Conservation (phyloP, 306 rosid genomes). For the Cucumis sativus region DNA sequence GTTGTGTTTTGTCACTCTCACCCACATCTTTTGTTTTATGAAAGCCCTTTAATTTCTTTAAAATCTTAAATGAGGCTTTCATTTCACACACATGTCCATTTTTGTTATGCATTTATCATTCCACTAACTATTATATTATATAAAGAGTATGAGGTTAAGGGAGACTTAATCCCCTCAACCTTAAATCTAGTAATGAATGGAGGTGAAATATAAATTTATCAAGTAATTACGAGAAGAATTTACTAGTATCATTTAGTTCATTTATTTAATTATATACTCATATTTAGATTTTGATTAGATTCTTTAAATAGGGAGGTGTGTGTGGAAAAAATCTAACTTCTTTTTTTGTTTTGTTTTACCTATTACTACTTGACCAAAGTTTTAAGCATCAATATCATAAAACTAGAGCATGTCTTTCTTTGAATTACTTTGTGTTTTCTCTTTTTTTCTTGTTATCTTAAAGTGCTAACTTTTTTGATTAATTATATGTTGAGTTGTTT, state of each 20-base stretch:
- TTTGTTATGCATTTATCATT: too few species aligned
- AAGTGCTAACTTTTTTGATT: too few species aligned
- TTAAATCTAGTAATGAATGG: too few species aligned
- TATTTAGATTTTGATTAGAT: background rate
- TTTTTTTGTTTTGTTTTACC: background rate
- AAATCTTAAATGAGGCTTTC: background rate
- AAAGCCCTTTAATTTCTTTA: background rate
- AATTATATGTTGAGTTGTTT: too few species aligned
- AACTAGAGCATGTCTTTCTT: background rate
- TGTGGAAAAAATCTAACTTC: background rate
- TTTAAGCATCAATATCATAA: background rate
- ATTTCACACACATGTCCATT: background rate
- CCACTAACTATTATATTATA: too few species aligned
- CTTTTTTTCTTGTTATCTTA: too few species aligned
- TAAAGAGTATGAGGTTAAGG: too few species aligned
- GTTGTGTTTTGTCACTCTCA: conserved; percentile 10
- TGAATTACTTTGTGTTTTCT: background rate
- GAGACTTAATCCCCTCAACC: too few species aligned
- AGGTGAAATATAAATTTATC: too few species aligned
- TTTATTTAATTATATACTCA: background rate
- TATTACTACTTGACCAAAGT: background rate
- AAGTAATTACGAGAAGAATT: too few species aligned
- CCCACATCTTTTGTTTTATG: background rate
- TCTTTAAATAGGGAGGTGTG: background rate
- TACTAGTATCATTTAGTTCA: too few species aligned